Base-by-base conservation (phyloP, 2,329 filamentous ascomycete genomes). In the Magnaporthales sp. region DNA sequence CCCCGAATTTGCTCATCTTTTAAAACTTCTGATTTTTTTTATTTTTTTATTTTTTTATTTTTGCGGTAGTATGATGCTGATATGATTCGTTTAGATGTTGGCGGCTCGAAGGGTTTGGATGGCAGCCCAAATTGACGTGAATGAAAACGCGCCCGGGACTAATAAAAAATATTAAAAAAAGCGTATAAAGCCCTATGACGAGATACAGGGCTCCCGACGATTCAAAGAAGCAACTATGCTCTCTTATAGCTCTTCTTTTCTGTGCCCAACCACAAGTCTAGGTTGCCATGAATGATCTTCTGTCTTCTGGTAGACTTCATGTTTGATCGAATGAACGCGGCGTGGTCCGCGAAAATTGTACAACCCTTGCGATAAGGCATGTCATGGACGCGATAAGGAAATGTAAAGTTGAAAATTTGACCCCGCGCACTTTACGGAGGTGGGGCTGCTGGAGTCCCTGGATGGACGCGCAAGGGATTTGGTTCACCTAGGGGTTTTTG, bases 1-100 rank as follows among this genome's bases (percentile, higher is more conserved):
- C 89, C 66, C 95, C 95, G 76, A 93, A 98, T 79, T 97, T 97
- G 79, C 91, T 94, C 92, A 96, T 96, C 30, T 63, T 56, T 58
- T 15, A 31, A 7, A n/a, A 19, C n/a, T n/a, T n/a, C n/a, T n/a
- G n/a, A n/a, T 19, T 46, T 46, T 13, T 46, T 46, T 13, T 5
- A 46, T 46, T 46, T 46, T n/a, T 51, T 46, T n/a, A 46, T 46
- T 46, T 13, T 46, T 46, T 13, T 5, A 46, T 46, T 46, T 46
- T n/a, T 51, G 62, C 13, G n/a, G n/a, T 13, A 24, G 11, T 26
- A n/a, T 11, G 54, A 26, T 26, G 54, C 54, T 7, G 15, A 26
- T 58, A 4, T 58, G 54, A 26, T 58, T 58, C 22, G 54, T 58
- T 46, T 46, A 46, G 38, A n/a, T 46, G 38, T 46, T 46, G 38